Percentiles rank a stretch among this genome's conserved stretches.
phyloP scores from a whole-genome alignment of 2,329 filamentous ascomycete species.

The Apiospora phragmitis region DNA sequence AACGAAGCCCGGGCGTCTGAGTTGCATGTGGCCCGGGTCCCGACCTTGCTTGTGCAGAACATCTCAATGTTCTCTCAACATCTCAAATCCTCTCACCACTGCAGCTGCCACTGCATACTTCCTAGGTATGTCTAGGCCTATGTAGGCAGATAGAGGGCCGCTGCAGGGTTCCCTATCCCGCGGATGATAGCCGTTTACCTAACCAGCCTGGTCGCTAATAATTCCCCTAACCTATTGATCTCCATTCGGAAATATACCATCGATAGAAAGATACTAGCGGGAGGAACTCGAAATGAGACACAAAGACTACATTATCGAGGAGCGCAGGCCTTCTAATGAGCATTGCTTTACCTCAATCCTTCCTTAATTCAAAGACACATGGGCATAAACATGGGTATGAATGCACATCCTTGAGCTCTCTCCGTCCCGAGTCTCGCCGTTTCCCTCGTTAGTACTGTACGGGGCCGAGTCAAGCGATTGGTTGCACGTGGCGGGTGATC shows the following conservation, averaged over 20 bases:
- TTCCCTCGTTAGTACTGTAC: conserved; percentile 1
- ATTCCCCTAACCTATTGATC: background rate
- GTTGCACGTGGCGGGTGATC: background rate
- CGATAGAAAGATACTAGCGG: conserved; percentile 6
- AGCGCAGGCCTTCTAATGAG: background rate
- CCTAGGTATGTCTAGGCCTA: too few species aligned
- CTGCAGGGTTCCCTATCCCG: background rate
- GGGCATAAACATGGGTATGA: background rate
- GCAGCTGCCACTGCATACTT: background rate
- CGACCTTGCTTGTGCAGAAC: conserved; percentile 4
- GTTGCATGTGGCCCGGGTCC: background rate
- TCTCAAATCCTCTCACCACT: background rate
- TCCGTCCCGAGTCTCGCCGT: background rate
- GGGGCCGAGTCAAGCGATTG: conserved; percentile 5
- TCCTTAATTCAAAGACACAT: background rate
- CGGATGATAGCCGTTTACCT: background rate
- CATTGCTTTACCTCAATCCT: background rate
- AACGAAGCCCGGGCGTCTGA: background rate
- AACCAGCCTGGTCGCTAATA: background rate
- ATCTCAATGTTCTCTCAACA: background rate
- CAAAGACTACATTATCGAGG: background rate
- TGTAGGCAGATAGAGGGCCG: conserved; percentile 1
- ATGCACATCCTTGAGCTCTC: background rate
- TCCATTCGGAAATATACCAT: conserved; percentile 8
- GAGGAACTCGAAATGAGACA: conserved; percentile 3